Base-by-base conservation (phyloP, 805 yeast genomes). In the Lipomyces yamadae region DNA sequence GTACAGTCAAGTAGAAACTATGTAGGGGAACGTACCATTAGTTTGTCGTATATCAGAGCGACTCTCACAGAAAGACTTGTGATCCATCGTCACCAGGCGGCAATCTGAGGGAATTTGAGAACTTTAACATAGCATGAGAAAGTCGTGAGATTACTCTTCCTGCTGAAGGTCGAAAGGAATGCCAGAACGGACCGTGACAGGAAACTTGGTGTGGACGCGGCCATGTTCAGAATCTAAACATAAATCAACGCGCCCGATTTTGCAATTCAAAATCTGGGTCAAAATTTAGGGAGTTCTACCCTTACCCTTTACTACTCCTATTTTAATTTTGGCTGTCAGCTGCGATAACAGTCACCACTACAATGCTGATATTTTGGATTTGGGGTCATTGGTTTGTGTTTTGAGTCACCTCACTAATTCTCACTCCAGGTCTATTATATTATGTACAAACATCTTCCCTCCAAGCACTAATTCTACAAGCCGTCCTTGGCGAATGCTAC, bases 401-500 rank as follows among this genome's bases (percentile, higher is more conserved):
- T 24, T 24, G 1, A 1, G 24, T 24, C 24, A 24, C 39, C 42
- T 13, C 42, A 2, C 4, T 10, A 5, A 37, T 4, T 37, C 42
- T 37, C 8, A 10, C 42, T 37, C 42, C 8, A 37, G 13, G 13
- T 37, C 42, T 7, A 15, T 2, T 15, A 18, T 42, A n/a, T n/a
- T 5, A 42, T 42, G n/a, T 42, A 15, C 48, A 37, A 10, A 11
- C 15, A 35, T 35, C n/a, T 35, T 37, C 15, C 1, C 13, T 37
- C 13, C 10, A 11, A 37, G 8, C 48, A 5, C 48, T 15, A 42
- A 24, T 24, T 24, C 48, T 42, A 42, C n/a, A 8, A 18, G 18
- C 18, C 13, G 55, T 59, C 61, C 33, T 35, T 15, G 33, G 70
- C 67, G 50, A 75, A 74, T 1, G 82, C 82, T 3, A 81, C 83